phyloP scores from a whole-genome alignment of 129 eudicot species.

The Artemisia tridentata region DNA sequence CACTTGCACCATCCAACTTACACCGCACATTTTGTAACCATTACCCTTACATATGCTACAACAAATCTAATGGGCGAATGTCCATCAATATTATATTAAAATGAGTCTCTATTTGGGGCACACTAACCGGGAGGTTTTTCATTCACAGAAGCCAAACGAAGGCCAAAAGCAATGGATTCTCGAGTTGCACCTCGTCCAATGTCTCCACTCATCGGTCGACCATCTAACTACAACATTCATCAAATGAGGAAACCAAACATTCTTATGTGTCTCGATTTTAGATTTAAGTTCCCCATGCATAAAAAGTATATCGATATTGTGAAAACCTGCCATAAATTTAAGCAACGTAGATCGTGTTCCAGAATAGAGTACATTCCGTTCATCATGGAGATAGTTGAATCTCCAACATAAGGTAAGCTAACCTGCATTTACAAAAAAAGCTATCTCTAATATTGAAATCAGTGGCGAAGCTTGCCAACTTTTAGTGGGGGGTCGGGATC shows the following conservation, averaged over 20 bases:
- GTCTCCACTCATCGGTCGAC: conserved; percentile 99
- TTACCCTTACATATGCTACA: conserved; percentile 1
- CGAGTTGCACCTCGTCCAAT: conserved; percentile 97
- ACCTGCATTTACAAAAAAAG: conserved; percentile 46
- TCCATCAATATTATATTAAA: not conserved
- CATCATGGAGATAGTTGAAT: conserved; percentile 59
- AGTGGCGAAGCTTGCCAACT: too few relatives aligned
- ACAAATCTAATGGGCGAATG: conserved; percentile 4
- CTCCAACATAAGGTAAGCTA: conserved; percentile 76
- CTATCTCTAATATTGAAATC: not conserved
- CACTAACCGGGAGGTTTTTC: conserved; percentile 70
- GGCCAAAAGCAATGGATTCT: conserved; percentile 75
- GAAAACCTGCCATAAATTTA: conserved; percentile 89
- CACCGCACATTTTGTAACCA: not conserved
- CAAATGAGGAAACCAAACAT: not conserved
- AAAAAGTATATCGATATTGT: not conserved
- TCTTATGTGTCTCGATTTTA: not conserved
- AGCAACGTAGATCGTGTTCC: conserved; percentile 53
- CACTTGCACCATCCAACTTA: conserved; percentile 7
- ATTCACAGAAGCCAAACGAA: conserved; percentile 51
- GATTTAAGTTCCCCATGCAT: not conserved
- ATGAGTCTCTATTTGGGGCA: not conserved
- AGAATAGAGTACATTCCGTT: conserved; percentile 60
- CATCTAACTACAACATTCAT: conserved; percentile 62
- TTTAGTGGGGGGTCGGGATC: too few relatives aligned